Base-by-base conservation (phyloP, 2,329 filamentous ascomycete species). In the Cladobotryum mycophilum region DNA sequence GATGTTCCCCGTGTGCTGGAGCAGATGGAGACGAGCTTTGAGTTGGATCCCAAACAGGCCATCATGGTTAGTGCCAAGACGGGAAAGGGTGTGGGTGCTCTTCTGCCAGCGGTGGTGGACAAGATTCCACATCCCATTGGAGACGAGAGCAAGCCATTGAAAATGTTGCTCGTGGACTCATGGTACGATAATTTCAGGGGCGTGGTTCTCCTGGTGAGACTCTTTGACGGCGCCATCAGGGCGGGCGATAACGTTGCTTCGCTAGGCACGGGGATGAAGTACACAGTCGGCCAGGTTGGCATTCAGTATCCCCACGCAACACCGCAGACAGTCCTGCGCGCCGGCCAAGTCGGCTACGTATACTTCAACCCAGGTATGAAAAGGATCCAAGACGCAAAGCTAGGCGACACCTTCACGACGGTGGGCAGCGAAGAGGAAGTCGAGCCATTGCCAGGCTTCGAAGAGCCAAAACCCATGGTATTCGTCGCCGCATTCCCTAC, bases 311-410 rank as follows among this genome's bases (percentile, higher is more conserved):
- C 93, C 0, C 78, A 88, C 41, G 88, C 91, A 62, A 92, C 87
- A 0, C 82, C 91, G 0, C 90, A 96, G 68, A 82, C 79, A 1
- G 75, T 83, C 7, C 75, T 99, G 47, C 84, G 90, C 4, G 92
- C 93, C 0, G 93, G 93, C 1, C 93, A 99, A 69, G 89, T 99
- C 2, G 93, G 93, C 46, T 99, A 99, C 64, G 84, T 99, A 40
- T 90, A 86, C 70, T 97, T 99, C 76, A 99, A 96, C 64, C 93
- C 93, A 0, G 93, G 92, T 49, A 99, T 99, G 93, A 97, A 97
- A 74, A 84, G 81, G 59, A 95, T 91, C 52, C 86, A 95, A 65
- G 93, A 99, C 64, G 92, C 93, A 45, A 95, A 96, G 69, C 85
- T 97, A 25, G 93, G 93, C 46, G 93, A 99, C 63, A 99, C 93